Evolutionary conservation across 1,139 yeast species (phyloP), one percentile per base, ranked within the genome.

Genomic region (Suhomyces wounanorum): DNA sequence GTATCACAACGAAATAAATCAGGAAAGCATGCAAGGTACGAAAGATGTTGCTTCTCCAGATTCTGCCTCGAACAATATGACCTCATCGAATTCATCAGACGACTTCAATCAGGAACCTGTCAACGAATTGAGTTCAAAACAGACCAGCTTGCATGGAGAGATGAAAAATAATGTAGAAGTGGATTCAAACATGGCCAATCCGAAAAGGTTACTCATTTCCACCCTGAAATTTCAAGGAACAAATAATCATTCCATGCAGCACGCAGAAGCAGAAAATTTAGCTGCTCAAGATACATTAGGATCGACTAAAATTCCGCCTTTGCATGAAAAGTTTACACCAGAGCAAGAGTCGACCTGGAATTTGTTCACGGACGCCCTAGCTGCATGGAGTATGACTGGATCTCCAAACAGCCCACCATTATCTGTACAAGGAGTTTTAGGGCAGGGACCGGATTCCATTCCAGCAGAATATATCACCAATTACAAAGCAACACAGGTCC

Each of bases 401-500:
- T 31, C 35, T 31, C 35, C 35, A 3, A 3, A 31, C 35, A n/a
- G 13, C 35, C 35, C 35, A 9, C 35, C 35, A 4, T 3, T n/a
- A 13, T 7, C 13, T 13, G 35, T 31, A n/a, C 2, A 3, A 13
- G 8, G 8, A 4, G 13, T 31, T 13, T n/a, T 31, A 31, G 35
- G 35, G 7, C 7, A 31, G 8, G 35, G 35, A 6, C 35, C 35
- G 3, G 35, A 31, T 31, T 31, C 35, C 14, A 13, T 18, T 8
- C 37, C 35, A 11, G 18, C 37, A 13, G 37, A 31, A 18, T 30
- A 18, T 17, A 31, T 17, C 8, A 10, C 38, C 3, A 21, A 13
- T 42, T 49, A 55, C 43, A 47, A 33, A 16, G 39, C 30, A 40
- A 41, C 18, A 26, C 58, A 57, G 26, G 37, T 28, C 17, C 45